Evolutionary conservation across 306 rosid species (phyloP).

Genomic region (Lathyrus oleraceus): DNA sequence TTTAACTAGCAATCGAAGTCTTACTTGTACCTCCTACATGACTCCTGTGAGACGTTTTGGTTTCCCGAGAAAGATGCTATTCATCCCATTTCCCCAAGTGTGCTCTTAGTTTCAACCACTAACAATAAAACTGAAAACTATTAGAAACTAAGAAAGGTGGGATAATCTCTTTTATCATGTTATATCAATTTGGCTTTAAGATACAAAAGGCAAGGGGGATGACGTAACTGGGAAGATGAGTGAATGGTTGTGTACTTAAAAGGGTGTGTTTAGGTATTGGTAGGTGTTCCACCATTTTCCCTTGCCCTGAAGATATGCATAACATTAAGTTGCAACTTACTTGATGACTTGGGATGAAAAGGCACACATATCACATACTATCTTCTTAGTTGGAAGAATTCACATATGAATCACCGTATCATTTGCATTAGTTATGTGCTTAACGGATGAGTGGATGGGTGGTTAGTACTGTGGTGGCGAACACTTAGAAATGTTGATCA

Average conservation of each 20-base stretch:
- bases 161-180: slow-evolving; percentile 16
- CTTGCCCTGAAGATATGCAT: slow-evolving; percentile 22
- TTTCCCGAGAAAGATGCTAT: slow-evolving; percentile 29
- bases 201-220: slow-evolving; percentile 6
- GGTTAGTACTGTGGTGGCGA: neutral
- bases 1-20: slow-evolving; percentile 29
- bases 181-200: slow-evolving; percentile 19
- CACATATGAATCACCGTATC: slow-evolving; percentile 5
- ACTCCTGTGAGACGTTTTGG: slow-evolving; percentile 15
- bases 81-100: slow-evolving; percentile 3
- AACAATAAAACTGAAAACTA: slow-evolving; percentile 19
- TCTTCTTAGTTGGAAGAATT: neutral
- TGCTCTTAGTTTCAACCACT: neutral
- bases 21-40: slow-evolving; percentile 20
- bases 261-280: slow-evolving; percentile 5
- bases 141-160: slow-evolving; percentile 17
- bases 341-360: neutral
- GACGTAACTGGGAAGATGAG: slow-evolving; percentile 28
- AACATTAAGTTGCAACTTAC: slow-evolving; percentile 41
- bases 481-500: slow-evolving; percentile 21
- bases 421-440: slow-evolving; percentile 12
- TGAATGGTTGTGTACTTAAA: slow-evolving; percentile 7
- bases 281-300: neutral
- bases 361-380: neutral
- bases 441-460: slow-evolving; percentile 23